Evolutionary conservation across 2,329 filamentous ascomycete genomes (phyloP).

Genomic region (Colletotrichum abscissum): DNA sequence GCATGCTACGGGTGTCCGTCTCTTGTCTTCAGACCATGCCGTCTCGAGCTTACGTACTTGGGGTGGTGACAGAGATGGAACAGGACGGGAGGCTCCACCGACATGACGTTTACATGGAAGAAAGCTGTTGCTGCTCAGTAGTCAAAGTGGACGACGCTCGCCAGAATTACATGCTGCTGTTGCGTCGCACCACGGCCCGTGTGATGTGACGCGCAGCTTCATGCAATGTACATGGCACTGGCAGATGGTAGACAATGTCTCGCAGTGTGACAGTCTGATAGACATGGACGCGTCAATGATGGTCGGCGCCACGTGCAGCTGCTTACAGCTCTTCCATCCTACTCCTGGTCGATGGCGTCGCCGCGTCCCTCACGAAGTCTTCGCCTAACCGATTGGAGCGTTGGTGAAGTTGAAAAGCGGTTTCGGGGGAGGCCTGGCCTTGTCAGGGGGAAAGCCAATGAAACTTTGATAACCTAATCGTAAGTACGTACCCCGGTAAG

Average conservation of each 20-base stretch:
- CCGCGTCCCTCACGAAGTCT: background rate
- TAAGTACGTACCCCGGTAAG: background rate
- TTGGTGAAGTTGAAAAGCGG: too few relatives aligned
- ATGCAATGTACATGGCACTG: background rate
- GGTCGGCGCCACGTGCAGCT: conserved; percentile 8
- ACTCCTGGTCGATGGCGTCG: background rate
- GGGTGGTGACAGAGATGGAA: conserved; percentile 5
- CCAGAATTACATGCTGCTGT: background rate
- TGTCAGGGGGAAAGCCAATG: background rate
- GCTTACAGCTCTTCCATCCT: background rate
- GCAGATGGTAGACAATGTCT: background rate
- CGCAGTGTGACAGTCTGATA: background rate
- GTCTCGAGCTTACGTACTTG: conserved; percentile 3
- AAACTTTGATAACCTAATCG: conserved; percentile 29
- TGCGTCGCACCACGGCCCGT: conserved; percentile 1
- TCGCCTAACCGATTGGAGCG: background rate
- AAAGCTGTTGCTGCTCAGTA: background rate
- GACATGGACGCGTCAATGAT: conserved; percentile 1
- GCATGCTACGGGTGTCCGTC: background rate
- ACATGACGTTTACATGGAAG: background rate
- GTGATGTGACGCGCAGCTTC: background rate
- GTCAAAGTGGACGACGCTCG: background rate
- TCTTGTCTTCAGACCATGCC: conserved; percentile 11
- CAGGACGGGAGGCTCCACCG: background rate
- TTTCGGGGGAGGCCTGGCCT: background rate